These are phyloP conservation scores for Dichomitus squalens DNA, from an alignment of 1,284 basidiomycete species.

Conservation along the genomic window DNA sequence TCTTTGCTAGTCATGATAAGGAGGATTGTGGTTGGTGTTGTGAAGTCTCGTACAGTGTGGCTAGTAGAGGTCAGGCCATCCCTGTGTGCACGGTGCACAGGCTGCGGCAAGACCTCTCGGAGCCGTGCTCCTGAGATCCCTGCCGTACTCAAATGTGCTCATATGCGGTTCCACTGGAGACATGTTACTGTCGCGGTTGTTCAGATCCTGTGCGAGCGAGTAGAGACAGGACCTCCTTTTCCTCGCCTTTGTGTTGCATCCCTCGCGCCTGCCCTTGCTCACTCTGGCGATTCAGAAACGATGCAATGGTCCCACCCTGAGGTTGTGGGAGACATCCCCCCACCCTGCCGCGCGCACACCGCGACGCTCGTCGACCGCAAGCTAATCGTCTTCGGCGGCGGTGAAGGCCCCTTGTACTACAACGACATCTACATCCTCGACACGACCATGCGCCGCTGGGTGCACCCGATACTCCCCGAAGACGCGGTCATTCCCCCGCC, in stretches of 20 bases:
- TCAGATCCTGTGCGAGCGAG: not conserved
- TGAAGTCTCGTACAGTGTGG: too few species aligned
- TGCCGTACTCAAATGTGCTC: too few species aligned
- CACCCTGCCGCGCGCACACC: conserved; percentile 86
- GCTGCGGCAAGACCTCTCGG: too few species aligned
- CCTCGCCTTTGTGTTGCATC: too few species aligned
- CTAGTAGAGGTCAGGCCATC: too few species aligned
- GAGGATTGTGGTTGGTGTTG: too few species aligned
- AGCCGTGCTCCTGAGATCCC: too few species aligned
- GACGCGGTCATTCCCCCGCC: conserved; percentile 49
- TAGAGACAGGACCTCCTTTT: not conserved
- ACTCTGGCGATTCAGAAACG: conserved; percentile 59
- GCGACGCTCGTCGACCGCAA: conserved; percentile 83
- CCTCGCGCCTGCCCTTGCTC: not conserved
- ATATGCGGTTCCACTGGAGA: too few species aligned
- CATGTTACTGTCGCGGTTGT: too few species aligned
- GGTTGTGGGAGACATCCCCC: conserved; percentile 73
- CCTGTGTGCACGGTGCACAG: too few species aligned
- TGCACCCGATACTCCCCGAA: conserved; percentile 45
- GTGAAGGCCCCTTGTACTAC: conserved; percentile 77
- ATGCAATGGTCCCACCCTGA: conserved; percentile 88
- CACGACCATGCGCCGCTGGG: conserved; percentile 73
- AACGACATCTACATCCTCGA: conserved; percentile 84
- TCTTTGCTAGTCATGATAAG: not conserved
- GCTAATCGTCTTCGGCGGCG: conserved; percentile 86